phyloP scores from a whole-genome alignment of 2,329 filamentous ascomycete genomes.

The Ceratocystis destructans region DNA sequence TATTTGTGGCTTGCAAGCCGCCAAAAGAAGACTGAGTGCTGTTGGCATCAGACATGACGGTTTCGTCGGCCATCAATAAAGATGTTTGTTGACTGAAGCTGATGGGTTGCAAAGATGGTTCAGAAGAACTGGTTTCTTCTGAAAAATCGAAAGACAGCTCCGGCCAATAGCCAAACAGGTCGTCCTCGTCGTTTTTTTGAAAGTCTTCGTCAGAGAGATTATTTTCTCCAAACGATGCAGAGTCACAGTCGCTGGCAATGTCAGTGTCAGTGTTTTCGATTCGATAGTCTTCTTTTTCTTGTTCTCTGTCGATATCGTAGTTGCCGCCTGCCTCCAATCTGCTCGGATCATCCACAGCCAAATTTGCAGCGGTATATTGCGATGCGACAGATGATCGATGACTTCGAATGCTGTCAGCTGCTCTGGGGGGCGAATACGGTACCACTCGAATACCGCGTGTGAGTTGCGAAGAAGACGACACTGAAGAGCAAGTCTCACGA shows the following conservation, averaged over 20 bases:
- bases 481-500: conserved; percentile 18
- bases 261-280: neutral
- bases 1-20: neutral
- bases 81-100: conserved; percentile 15
- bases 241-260: too few species aligned
- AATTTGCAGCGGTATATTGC: conserved; percentile 13
- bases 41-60: conserved; percentile 12
- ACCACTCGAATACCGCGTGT: conserved; percentile 34
- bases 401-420: conserved; percentile 24
- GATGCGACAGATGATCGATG: conserved; percentile 16
- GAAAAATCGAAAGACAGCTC: conserved; percentile 18
- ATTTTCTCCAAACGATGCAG: neutral
- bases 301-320: neutral
- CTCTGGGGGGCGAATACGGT: conserved; percentile 35
- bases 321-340: neutral
- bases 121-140: conserved; percentile 14
- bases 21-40: conserved; percentile 10
- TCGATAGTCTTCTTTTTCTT: conserved; percentile 2
- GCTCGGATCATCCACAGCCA: conserved; percentile 14
- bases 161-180: neutral
- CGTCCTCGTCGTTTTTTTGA: conserved; percentile 1
- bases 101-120: conserved; percentile 17
- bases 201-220: neutral
- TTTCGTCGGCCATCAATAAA: conserved; percentile 16
- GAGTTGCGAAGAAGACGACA: conserved; percentile 25